These are phyloP conservation scores for Phoma sp. DNA, from an alignment of 2,329 filamentous ascomycete genomes.

Conservation along the genomic window DNA sequence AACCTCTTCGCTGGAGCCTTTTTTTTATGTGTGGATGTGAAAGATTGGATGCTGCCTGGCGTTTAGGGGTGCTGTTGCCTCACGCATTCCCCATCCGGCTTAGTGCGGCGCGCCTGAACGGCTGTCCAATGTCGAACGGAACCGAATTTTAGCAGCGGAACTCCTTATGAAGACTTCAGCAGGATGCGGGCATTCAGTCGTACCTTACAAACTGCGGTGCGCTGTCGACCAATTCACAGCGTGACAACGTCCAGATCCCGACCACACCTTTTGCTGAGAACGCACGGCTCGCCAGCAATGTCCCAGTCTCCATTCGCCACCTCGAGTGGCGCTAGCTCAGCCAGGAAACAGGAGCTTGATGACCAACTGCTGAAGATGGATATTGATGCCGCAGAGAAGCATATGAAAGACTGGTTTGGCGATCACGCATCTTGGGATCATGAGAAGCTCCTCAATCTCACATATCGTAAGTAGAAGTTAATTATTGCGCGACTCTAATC, in stretches of 20 bases:
- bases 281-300: too few species aligned
- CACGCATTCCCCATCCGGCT: neutral
- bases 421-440: constrained; percentile 21
- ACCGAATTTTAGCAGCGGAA: neutral
- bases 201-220: too few species aligned
- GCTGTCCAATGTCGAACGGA: neutral
- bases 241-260: too few species aligned
- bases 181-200: too few species aligned
- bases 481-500: neutral
- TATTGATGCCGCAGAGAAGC: constrained; percentile 16
- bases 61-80: too few species aligned
- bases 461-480: neutral
- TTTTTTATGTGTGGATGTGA: too few species aligned
- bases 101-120: neutral
- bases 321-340: neutral
- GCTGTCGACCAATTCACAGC: too few species aligned
- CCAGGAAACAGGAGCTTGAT: neutral
- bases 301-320: neutral
- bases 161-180: neutral
- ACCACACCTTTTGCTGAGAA: too few species aligned
- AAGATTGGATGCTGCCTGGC: too few species aligned
- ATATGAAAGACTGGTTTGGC: constrained; percentile 17
- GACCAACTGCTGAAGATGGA: constrained; percentile 8
- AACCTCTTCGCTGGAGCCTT: too few species aligned
- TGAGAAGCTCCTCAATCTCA: constrained; percentile 9